Evolutionary conservation across 2,329 filamentous ascomycete genomes (phyloP), one percentile per base, ranked within the genome.

Genomic region (Fusarium tricinctum): DNA sequence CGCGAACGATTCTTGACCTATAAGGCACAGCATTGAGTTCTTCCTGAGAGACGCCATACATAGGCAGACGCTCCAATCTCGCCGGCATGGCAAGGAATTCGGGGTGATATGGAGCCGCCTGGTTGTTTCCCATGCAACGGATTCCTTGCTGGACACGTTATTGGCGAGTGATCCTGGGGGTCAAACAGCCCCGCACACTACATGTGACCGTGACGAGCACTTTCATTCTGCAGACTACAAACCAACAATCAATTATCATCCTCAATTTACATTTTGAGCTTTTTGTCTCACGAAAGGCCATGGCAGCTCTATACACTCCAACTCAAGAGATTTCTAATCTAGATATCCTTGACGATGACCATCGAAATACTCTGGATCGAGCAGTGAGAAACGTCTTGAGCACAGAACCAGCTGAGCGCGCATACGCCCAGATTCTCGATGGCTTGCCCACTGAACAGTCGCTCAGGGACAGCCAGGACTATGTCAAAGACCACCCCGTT

Each of bases 361-460:
- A 48, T 3, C 40, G 22, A n/a, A 8, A 19, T 0, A 3, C 9
- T 1, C 3, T 66, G 1, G n/a, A 49, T 1, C 14, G 30, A 23
- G 63, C 63, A 1, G 22, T 66, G 2, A n/a, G 3, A 1, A 66
- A 66, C 1, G 19, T 66, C 0, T 2, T 66, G 0, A n/a, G 26
- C 5, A 66, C 56, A 1, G 39, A 69, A 10, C n/a, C 32, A 6
- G 45, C 66, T 7, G 61, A 66, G 8, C 40, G 10, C 0, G 28
- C 48, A 6, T 63, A 49, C 8, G 62, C 62, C 3, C 51, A 69
- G 6, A 63, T 69, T 3, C 35, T 69, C 0, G 67, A 69, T 13
- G 66, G 67, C 2, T 32, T 69, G 6, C 67, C 66, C 0, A 63
- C 20, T 3, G 30, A 46, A 35, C 9, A 35, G 4, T 43, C 53